A percentile compares a stretch with the other conserved stretches of the same genome.
Conservation (phyloP, 1,139 yeast genomes). For the Suhomyces bribrorum region DNA sequence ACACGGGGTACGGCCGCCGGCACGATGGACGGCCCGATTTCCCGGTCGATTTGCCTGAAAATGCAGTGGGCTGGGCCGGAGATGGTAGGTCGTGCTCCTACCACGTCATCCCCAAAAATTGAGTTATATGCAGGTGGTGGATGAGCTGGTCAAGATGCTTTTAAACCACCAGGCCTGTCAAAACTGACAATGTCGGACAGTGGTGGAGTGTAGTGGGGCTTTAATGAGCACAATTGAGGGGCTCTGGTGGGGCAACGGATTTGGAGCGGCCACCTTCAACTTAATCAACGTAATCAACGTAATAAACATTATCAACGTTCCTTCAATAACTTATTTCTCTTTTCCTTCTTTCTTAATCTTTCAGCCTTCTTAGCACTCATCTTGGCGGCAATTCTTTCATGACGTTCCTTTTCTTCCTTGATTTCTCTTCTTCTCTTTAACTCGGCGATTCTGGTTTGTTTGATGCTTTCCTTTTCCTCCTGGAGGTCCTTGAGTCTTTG, state of each 20-base stretch:
- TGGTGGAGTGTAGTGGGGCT: too few species aligned
- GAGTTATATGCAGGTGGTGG: conserved; percentile 7
- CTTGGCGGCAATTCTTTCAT: conserved; percentile 66
- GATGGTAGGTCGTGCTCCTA: too few species aligned
- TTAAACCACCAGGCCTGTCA: background rate
- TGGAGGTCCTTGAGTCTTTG: conserved; percentile 57
- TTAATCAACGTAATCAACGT: too few species aligned
- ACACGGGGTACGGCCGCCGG: too few species aligned
- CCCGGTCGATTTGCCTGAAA: background rate
- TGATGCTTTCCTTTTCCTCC: conserved; percentile 60
- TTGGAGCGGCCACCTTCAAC: too few species aligned
- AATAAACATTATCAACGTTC: too few species aligned
- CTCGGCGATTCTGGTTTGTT: conserved; percentile 50
- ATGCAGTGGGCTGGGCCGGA: background rate
- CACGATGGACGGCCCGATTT: too few species aligned
- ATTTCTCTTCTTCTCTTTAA: conserved; percentile 66
- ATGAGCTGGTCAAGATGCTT: conserved; percentile 6
- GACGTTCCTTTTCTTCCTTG: conserved; percentile 74
- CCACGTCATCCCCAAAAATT: background rate
- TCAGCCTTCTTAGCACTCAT: conserved; percentile 81
- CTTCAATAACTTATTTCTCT: conserved; percentile 75
- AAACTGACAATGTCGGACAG: too few species aligned
- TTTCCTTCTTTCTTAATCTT: conserved; percentile 75
- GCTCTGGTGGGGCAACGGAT: too few species aligned
- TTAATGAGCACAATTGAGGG: too few species aligned